Percentiles rank a stretch among this genome's conserved stretches.
phyloP scores from a whole-genome alignment of 495 filamentous ascomycete species.

The Acidiella bohemica region DNA sequence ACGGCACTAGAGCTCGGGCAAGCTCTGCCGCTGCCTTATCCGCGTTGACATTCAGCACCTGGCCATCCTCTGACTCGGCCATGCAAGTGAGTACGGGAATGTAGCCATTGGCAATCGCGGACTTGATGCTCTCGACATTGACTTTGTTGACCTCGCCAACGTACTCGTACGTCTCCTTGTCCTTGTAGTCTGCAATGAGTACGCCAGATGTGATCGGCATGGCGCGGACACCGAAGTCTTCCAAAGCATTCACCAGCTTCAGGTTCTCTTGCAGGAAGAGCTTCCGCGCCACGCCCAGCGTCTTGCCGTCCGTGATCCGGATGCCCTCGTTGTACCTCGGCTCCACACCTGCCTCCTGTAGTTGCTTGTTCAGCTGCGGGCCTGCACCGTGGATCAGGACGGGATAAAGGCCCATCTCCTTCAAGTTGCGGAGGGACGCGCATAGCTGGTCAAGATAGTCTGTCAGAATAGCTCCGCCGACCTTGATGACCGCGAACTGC shows the following conservation, averaged over 20 bases:
- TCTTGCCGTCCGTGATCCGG: constrained; percentile 90
- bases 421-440: constrained; percentile 77
- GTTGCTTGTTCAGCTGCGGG: constrained; percentile 86
- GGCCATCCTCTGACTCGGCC: constrained; percentile 86
- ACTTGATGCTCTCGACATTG: constrained; percentile 81
- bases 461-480: constrained; percentile 92
- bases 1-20: constrained; percentile 73
- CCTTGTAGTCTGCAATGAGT: constrained; percentile 86
- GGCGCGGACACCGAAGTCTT: constrained; percentile 81
- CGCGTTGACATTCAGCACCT: constrained; percentile 95
- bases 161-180: constrained; percentile 86
- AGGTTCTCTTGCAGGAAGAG: constrained; percentile 94
- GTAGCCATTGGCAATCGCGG: constrained; percentile 81
- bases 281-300: constrained; percentile 73
- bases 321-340: constrained; percentile 96
- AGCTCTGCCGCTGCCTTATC: constrained; percentile 93
- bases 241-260: constrained; percentile 83
- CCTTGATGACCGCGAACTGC: constrained; percentile 98
- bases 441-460: constrained; percentile 86
- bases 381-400: constrained; percentile 95
- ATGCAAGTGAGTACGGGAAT: constrained; percentile 93
- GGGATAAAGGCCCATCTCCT: constrained; percentile 89
- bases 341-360: constrained; percentile 74
- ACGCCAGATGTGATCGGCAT: constrained; percentile 87
- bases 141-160: constrained; percentile 94